Evolutionary conservation across 352 stramenopile species (phyloP).

Genomic region (Phytopythium vexans): DNA sequence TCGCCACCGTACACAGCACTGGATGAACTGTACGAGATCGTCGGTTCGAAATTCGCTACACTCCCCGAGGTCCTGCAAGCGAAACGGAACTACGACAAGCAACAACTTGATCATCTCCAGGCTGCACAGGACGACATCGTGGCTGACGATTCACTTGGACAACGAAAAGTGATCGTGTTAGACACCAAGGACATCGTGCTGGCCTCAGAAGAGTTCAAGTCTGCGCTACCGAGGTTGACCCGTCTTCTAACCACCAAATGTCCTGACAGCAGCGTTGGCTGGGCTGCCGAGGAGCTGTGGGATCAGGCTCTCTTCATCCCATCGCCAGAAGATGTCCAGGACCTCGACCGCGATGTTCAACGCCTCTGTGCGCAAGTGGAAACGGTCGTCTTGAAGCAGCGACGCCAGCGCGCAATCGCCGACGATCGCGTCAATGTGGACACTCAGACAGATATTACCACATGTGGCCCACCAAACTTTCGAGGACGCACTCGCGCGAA

Average conservation of each 20-base stretch:
- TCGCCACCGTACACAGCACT: slow-evolving; percentile 2
- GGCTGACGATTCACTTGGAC: neutral
- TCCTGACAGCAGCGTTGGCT: slow-evolving; percentile 43
- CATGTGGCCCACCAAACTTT: slow-evolving; percentile 11
- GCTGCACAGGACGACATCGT: neutral
- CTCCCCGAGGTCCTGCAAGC: slow-evolving; percentile 11
- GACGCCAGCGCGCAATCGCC: neutral
- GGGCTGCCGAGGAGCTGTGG: slow-evolving; percentile 48
- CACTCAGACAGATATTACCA: slow-evolving; percentile 33
- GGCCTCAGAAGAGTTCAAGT: slow-evolving; percentile 30
- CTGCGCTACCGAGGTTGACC: slow-evolving; percentile 19
- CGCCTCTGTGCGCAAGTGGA: slow-evolving; percentile 33
- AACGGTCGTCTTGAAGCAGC: slow-evolving; percentile 14
- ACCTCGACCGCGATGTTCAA: slow-evolving; percentile 37
- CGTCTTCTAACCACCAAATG: slow-evolving; percentile 33
- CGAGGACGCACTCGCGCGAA: slow-evolving; percentile 2
- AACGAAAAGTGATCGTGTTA: slow-evolving; percentile 23
- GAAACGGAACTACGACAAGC: slow-evolving; percentile 4
- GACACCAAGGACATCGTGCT: slow-evolving; percentile 16
- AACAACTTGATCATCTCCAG: neutral
- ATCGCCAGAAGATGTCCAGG: slow-evolving; percentile 41
- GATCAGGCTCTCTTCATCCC: slow-evolving; percentile 63
- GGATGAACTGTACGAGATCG: slow-evolving; percentile 21
- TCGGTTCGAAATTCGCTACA: slow-evolving; percentile 19
- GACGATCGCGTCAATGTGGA: slow-evolving; percentile 1